phyloP scores from a whole-genome alignment of 257 asterid genomes.

The Gardenia jasminoides region DNA sequence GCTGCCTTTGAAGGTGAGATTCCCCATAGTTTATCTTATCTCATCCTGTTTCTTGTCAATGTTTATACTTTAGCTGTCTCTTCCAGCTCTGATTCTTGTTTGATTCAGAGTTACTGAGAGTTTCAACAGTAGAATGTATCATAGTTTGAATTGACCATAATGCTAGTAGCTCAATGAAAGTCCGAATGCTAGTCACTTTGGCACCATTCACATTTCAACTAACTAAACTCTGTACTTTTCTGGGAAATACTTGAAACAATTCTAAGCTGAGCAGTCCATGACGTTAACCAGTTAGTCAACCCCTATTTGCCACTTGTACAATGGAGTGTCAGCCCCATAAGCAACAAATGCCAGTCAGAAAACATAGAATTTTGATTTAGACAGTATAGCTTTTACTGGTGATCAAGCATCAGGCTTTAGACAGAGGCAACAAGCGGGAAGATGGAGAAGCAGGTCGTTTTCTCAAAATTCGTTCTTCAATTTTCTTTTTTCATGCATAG shows the following conservation, averaged over 20 bases:
- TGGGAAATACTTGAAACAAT: neutral
- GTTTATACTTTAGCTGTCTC: neutral
- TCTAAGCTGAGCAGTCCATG: neutral
- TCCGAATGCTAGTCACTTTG: neutral
- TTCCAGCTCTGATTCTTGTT: no score
- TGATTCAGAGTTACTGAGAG: neutral
- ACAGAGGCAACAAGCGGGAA: neutral
- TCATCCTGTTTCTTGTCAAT: neutral
- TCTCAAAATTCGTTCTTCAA: neutral
- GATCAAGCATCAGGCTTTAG: neutral
- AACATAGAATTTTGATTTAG: no score
- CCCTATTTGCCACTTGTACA: no score
- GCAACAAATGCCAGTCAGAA: neutral
- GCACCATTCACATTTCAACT: neutral
- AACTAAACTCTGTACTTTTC: no score
- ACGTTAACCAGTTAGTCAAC: neutral
- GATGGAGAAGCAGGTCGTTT: neutral
- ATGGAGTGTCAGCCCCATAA: neutral
- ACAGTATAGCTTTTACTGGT: neutral
- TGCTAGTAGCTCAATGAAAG: neutral
- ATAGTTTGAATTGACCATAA: neutral
- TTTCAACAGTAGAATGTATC: neutral
- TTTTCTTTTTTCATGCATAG: no score
- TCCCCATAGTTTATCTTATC: neutral
- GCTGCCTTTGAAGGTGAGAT: conserved; percentile 27